Evolutionary conservation across 2,329 filamentous ascomycete species (phyloP).

Genomic region (Apiospora hydei): DNA sequence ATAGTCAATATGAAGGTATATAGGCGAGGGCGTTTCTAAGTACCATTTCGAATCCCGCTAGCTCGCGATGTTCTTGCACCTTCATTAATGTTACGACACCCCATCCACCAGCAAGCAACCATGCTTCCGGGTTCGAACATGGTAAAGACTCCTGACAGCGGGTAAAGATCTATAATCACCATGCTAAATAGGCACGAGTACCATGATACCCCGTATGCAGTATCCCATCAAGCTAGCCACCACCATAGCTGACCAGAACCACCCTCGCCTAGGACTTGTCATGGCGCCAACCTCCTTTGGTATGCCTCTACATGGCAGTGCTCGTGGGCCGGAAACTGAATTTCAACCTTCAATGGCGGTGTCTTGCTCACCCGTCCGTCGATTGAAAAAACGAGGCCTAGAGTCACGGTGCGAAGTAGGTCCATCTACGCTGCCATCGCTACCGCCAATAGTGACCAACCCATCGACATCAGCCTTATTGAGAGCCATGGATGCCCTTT

Average conservation of each 20-base stretch:
- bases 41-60: background rate
- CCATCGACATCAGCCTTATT: background rate
- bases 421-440: background rate
- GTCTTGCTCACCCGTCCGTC: background rate
- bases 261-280: too few relatives aligned
- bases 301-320: background rate
- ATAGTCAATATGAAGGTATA: too few relatives aligned
- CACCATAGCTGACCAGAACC: background rate
- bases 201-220: background rate
- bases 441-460: background rate
- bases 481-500: background rate
- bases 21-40: too few relatives aligned
- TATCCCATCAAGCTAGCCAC: background rate
- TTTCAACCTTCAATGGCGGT: background rate
- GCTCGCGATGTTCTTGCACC: background rate
- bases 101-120: background rate
- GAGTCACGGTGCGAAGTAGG: background rate
- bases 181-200: background rate
- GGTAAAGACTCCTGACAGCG: background rate
- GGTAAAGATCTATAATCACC: background rate
- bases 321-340: background rate
- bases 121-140: background rate
- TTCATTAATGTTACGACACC: background rate
- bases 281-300: background rate
- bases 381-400: background rate